Evolutionary conservation across 176 grass and related monocot genomes (phyloP).

Genomic region (Olyra latifolia): DNA sequence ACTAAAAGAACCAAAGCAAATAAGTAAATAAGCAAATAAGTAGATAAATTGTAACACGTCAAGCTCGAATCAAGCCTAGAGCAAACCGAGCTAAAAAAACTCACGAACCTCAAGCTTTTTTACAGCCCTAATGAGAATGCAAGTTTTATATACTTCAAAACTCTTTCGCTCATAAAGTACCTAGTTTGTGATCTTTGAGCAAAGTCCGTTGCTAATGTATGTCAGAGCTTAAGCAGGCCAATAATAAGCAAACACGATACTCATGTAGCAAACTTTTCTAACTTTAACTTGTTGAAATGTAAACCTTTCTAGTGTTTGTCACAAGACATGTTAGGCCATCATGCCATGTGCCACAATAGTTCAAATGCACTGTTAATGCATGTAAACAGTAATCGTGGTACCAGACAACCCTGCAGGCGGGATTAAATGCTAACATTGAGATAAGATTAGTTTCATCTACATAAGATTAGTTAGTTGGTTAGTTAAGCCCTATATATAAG

Average conservation of each 20-base stretch:
- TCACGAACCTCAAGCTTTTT: too few relatives aligned
- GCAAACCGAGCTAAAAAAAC: too few relatives aligned
- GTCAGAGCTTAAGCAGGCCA: not conserved
- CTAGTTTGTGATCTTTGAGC: not conserved
- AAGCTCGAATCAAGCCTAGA: too few relatives aligned
- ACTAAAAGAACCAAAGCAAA: too few relatives aligned
- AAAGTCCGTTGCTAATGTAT: not conserved
- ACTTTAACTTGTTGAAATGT: not conserved
- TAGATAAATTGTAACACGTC: too few relatives aligned
- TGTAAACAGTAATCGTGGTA: not conserved
- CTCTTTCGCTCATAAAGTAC: not conserved
- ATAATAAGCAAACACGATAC: not conserved
- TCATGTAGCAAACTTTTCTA: not conserved
- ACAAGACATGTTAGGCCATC: not conserved
- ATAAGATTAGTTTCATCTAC: too few relatives aligned
- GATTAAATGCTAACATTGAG: too few relatives aligned
- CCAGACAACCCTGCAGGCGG: too few relatives aligned
- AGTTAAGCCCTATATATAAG: too few relatives aligned
- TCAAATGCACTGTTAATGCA: not conserved
- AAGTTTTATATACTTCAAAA: not conserved
- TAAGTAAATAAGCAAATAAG: too few relatives aligned
- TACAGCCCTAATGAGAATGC: not conserved
- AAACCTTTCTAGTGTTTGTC: not conserved
- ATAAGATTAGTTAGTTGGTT: too few relatives aligned
- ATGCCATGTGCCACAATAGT: too few relatives aligned